These are phyloP conservation scores for Globisporangium viniferum DNA, from an alignment of 352 stramenopile species.

Conservation along the genomic window DNA sequence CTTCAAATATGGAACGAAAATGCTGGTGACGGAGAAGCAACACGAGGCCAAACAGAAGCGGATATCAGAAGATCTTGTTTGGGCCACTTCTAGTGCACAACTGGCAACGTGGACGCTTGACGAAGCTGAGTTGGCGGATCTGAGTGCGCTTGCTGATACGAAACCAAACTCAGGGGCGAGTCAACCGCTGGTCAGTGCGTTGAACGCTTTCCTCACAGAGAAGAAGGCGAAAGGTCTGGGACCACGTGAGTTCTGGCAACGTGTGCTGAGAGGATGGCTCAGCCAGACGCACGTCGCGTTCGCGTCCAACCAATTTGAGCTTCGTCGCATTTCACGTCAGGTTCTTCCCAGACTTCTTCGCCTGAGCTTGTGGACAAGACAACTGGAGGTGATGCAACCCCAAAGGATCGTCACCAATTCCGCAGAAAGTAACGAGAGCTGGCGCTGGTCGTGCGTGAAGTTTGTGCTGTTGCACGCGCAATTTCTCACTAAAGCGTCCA, in stretches of 20 bases:
- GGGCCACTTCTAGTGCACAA: not conserved
- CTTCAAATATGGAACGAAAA: not conserved
- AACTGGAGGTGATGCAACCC: slow-evolving; percentile 25
- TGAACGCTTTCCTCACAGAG: not conserved
- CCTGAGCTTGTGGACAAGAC: slow-evolving; percentile 45
- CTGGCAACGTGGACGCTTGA: slow-evolving; percentile 37
- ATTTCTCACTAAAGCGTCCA: slow-evolving; percentile 19
- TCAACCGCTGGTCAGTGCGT: not conserved
- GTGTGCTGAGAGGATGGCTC: slow-evolving; percentile 38
- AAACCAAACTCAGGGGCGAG: no score
- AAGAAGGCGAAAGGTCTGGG: slow-evolving; percentile 12
- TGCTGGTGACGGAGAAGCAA: not conserved
- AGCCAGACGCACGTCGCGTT: slow-evolving; percentile 40
- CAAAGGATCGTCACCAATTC: not conserved
- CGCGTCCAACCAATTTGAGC: slow-evolving; percentile 57
- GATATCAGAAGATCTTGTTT: not conserved
- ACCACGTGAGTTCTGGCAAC: slow-evolving; percentile 27
- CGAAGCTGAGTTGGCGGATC: slow-evolving; percentile 17
- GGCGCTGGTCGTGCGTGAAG: slow-evolving; percentile 36
- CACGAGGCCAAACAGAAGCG: not conserved
- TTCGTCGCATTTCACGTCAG: slow-evolving; percentile 60
- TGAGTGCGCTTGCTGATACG: not conserved
- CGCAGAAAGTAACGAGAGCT: slow-evolving; percentile 5
- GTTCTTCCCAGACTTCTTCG: slow-evolving; percentile 51
- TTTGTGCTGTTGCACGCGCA: slow-evolving; percentile 39